Base-by-base conservation (phyloP, 2,329 filamentous ascomycete genomes). In the Fusarium globosum region DNA sequence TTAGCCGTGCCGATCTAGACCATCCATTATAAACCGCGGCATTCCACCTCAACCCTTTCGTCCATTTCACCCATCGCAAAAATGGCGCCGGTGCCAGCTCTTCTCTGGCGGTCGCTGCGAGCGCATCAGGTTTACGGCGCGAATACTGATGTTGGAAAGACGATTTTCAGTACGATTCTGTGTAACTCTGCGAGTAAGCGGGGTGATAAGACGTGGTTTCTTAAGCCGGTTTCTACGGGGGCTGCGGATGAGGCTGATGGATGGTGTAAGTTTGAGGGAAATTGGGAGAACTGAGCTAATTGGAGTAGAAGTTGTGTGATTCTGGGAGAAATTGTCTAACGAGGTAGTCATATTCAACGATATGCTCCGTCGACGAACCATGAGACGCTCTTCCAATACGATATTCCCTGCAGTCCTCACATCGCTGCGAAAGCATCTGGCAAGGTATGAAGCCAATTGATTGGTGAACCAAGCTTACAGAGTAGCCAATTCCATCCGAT, bases 71-170 rank as follows among this genome's bases (percentile, higher is more conserved):
- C 14, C 26, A 43, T 26, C 18, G 0, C 26, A 15, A 46, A 85
- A 71, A 85, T 85, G 82, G 77, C 84, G 62, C 87, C 88, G 33
- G 82, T 90, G 58, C 86, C 89, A 53, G 87, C 90, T 59, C 85
- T 90, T 53, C 85, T 95, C 42, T 94, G 91, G 89, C 90, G 91
- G 68, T 89, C 88, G 14, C 85, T 95, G 61, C 89, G 90, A 69
- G 86, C 90, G 18, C 89, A 93, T 75, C 94, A 96, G 81, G 85
- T 97, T 42, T 97, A 93, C 77, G 94, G 94, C 35, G 93, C 94
- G 52, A 96, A 96, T 77, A 96, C 94, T 1, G 90, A 93, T 73
- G 93, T 96, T 33, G 94, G 94, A 72, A 97, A 97, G 85, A 97
- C 94, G 0, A 89, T 97, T 38, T 88, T 95, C 65, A 92, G 92